Base-by-base conservation (phyloP, 129 eudicot species). In the Rutidosis leptorrhynchoides region DNA sequence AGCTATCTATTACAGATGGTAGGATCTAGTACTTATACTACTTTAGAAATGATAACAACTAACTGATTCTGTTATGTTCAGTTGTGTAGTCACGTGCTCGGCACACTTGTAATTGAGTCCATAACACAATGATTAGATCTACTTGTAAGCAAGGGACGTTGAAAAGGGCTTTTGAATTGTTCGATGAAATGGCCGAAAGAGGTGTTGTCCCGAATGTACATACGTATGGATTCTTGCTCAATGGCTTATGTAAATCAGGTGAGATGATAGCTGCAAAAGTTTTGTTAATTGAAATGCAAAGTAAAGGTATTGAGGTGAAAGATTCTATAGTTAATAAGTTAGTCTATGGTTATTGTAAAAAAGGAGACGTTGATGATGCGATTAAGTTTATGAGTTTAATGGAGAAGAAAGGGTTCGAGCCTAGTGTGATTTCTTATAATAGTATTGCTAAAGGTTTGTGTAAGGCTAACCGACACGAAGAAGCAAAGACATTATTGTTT, bases 191-290 rank as follows among this genome's bases (percentile, higher is more conserved):
- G 88, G 64, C 69, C 5, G 85, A 87, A 35, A 83, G 77, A 77
- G 90, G 88, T 6, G 25, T 87, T 42, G 74, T 52, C 60, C 96
- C 97, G 6, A 83, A 68, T 78, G 64, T 42, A 42, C 88, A 83
- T 25, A 85, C 93, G 12, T 91, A 91, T n/a, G 90, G 88, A 12
- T 83, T 86, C 27, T 56, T 91, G 70, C 62, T 87, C 5, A 72
- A 85, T 48, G 90, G 97, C 48, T 61, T 91, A 58, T 85, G 97
- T 81, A 85, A 81, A 74, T 77, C 69, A 5, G 96, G 96, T 46
- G 74, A 83, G 71, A 79, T 84, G 94, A 90, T 83, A 45, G 96
- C 90, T 21, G 90, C 87, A 0, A 80, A 91, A 56, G 77, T 77
- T 64, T 78, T 91, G 72, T 68, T 87, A 20, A 25, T 53, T 21